Percentiles rank a stretch among this genome's conserved stretches.
Evolutionary conservation across 345 rosid genomes (phyloP).

Genomic region (Geranium brycei): DNA sequence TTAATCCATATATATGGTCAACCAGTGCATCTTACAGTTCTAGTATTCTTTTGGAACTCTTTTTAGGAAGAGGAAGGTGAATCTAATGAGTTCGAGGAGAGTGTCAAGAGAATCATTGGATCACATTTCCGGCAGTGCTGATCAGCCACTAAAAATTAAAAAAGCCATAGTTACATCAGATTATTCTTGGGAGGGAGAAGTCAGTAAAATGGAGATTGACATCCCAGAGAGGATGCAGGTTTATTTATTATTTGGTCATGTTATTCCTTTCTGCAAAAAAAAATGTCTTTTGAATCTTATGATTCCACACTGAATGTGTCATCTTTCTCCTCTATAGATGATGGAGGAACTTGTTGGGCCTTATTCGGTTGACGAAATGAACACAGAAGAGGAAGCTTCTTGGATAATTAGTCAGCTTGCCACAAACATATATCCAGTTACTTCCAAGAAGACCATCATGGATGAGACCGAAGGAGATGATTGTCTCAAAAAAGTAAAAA

Average conservation of each 20-base stretch:
- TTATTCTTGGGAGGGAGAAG: conserved; percentile 89
- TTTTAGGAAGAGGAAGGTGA: too few species aligned
- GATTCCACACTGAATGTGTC: conserved; percentile 1
- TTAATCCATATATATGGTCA: conserved; percentile 15
- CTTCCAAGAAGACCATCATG: conserved; percentile 4
- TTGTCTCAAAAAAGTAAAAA: conserved; percentile 18
- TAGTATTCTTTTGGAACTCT: too few species aligned
- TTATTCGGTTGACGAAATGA: conserved; percentile 16
- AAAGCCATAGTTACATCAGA: conserved; percentile 14
- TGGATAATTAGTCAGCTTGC: conserved; percentile 66
- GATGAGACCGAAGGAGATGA: too few species aligned
- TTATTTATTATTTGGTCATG: background rate
- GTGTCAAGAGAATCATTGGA: too few species aligned
- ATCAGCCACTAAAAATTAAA: too few species aligned
- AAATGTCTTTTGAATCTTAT: background rate
- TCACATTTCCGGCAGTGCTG: too few species aligned
- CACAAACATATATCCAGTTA: conserved; percentile 25
- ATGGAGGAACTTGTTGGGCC: conserved; percentile 20
- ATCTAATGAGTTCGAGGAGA: too few species aligned
- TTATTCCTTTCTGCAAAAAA: background rate
- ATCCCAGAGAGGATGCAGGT: conserved; percentile 98
- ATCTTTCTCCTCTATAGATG: conserved; percentile 6
- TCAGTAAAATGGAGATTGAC: conserved; percentile 57
- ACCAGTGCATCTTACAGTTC: conserved; percentile 6
- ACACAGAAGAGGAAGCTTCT: conserved; percentile 46